These are phyloP conservation scores for Rosa lucieae DNA, from an alignment of 306 rosid species.

Conservation along the genomic window DNA sequence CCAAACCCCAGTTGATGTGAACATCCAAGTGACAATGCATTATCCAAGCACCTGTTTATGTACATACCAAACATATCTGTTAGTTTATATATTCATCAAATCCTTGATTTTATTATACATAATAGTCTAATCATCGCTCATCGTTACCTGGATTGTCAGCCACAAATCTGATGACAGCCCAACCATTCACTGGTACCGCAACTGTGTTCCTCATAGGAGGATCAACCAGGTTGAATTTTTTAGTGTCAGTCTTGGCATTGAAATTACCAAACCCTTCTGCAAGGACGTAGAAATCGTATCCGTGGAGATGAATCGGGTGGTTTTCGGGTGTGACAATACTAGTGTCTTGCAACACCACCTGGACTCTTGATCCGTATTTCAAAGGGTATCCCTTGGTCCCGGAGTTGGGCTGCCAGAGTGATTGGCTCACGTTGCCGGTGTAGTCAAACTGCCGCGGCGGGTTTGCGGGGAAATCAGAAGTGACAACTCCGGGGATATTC, in stretches of 20 bases:
- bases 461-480: constrained; percentile 70
- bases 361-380: constrained; percentile 74
- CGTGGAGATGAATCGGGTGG: constrained; percentile 93
- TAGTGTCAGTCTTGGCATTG: constrained; percentile 50
- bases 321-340: constrained; percentile 74
- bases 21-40: constrained; percentile 98
- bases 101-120: neutral
- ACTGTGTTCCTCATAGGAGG: constrained; percentile 89
- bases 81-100: constrained; percentile 4
- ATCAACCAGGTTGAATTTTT: constrained; percentile 82
- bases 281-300: constrained; percentile 78
- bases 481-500: constrained; percentile 63
- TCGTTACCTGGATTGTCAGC: constrained; percentile 90
- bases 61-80: neutral
- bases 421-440: constrained; percentile 83
- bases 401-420: constrained; percentile 66
- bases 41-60: constrained; percentile 74
- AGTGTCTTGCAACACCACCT: constrained; percentile 83
- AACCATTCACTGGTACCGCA: constrained; percentile 78
- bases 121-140: neutral
- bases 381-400: constrained; percentile 66
- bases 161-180: constrained; percentile 92
- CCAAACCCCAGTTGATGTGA: constrained; percentile 90
- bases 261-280: constrained; percentile 93
- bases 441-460: constrained; percentile 67